phyloP scores from a whole-genome alignment of 225 moss, liverwort and hornwort genomes.

The Rhytidiadelphus loreus region DNA sequence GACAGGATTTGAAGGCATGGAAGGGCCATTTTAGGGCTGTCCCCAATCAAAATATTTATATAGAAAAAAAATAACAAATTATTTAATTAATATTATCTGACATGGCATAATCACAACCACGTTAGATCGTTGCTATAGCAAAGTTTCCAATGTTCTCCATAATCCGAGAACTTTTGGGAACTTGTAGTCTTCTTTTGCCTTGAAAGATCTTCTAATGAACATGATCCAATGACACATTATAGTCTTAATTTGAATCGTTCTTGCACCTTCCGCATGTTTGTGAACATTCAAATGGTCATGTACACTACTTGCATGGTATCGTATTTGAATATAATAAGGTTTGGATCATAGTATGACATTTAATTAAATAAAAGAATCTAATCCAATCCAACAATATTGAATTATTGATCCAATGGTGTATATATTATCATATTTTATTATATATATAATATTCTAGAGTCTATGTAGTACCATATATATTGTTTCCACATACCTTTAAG shows the following conservation, averaged over 20 bases:
- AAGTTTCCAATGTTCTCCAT: no score
- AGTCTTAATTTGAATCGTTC: not conserved
- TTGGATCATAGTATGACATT: not conserved
- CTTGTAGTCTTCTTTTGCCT: no score
- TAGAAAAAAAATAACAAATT: no score
- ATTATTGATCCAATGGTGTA: not conserved
- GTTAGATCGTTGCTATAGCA: no score
- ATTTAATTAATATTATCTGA: no score
- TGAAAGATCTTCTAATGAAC: no score
- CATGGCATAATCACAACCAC: no score
- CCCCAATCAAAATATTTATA: no score
- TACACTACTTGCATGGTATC: not conserved
- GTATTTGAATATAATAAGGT: not conserved
- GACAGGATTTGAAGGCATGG: no score
- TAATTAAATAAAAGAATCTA: not conserved
- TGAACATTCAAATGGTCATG: fast-evolving
- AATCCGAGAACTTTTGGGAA: no score
- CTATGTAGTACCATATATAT: not conserved
- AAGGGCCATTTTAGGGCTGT: no score
- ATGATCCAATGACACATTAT: not conserved
- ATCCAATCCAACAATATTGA: not conserved
- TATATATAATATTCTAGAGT: not conserved
- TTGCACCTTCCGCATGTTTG: fast-evolving
- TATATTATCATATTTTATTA: not conserved
- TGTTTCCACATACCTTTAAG: not conserved